Evolutionary conservation across 2,329 filamentous ascomycete species (phyloP).

Genomic region (Botrytis fabae): DNA sequence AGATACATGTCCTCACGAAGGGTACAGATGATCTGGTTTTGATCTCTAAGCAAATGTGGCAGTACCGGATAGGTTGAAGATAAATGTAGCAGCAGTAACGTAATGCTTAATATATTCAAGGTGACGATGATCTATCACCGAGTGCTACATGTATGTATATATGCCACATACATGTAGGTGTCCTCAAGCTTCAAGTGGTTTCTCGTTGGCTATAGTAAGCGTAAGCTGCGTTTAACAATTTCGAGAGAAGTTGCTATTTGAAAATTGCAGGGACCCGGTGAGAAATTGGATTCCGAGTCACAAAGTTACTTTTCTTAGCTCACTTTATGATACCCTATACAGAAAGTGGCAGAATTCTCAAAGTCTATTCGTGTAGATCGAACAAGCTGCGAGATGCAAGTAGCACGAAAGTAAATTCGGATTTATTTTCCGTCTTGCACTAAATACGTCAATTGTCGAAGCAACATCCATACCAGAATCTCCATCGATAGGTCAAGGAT

Average conservation of each 20-base stretch:
- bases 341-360: conserved; percentile 7
- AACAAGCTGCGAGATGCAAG: not conserved
- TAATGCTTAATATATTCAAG: conserved; percentile 16
- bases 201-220: conserved; percentile 6
- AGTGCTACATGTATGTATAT: not conserved
- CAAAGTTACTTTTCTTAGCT: not conserved
- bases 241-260: not conserved
- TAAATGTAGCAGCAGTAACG: conserved; percentile 5
- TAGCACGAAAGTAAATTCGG: conserved; percentile 6
- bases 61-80: conserved; percentile 11
- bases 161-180: not conserved
- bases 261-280: not conserved
- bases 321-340: not conserved
- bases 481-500: conserved; percentile 14
- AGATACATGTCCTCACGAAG: conserved; percentile 1
- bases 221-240: conserved; percentile 12
- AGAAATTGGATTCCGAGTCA: conserved; percentile 1
- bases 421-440: conserved; percentile 17
- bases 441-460: conserved; percentile 3
- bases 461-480: conserved; percentile 3
- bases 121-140: not conserved
- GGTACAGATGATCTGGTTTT: not conserved
- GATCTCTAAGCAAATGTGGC: conserved; percentile 15
- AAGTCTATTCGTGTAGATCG: conserved; percentile 1
- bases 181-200: not conserved